Evolutionary conservation across 352 stramenopile species (phyloP).

Genomic region (Hyaloperonospora brassicae): DNA sequence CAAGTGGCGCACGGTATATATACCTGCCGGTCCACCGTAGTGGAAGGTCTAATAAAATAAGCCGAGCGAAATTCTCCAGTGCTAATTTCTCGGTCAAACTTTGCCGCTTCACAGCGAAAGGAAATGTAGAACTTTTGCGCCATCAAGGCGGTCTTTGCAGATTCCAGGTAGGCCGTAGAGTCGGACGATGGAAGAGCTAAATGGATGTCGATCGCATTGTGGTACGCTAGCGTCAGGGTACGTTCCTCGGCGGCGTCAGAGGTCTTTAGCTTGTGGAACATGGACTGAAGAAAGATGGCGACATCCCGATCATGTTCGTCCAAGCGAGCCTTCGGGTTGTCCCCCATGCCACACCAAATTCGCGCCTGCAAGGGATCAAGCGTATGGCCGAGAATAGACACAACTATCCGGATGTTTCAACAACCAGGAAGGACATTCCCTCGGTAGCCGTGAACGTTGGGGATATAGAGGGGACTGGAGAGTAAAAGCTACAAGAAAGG

Average conservation of each 20-base stretch:
- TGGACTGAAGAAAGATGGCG: neutral
- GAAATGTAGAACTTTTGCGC: neutral
- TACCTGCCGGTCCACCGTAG: neutral
- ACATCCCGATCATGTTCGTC: neutral
- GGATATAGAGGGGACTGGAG: too few relatives aligned
- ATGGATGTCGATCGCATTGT: too few relatives aligned
- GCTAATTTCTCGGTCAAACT: neutral
- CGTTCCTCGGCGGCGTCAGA: too few relatives aligned
- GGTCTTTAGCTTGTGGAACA: neutral
- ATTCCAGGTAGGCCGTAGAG: too few relatives aligned
- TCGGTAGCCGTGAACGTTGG: neutral
- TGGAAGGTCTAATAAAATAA: neutral
- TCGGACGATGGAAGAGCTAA: too few relatives aligned
- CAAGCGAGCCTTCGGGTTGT: neutral
- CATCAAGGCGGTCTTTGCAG: neutral
- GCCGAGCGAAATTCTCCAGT: neutral
- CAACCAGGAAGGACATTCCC: neutral
- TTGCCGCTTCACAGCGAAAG: neutral
- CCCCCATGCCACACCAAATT: neutral
- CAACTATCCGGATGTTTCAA: neutral
- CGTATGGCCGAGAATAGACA: neutral
- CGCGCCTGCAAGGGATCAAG: neutral
- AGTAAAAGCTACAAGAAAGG: too few relatives aligned
- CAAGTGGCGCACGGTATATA: neutral
- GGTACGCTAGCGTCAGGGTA: too few relatives aligned